Evolutionary conservation across 441 rosid genomes (phyloP).

Genomic region (Populus tomentosa): DNA sequence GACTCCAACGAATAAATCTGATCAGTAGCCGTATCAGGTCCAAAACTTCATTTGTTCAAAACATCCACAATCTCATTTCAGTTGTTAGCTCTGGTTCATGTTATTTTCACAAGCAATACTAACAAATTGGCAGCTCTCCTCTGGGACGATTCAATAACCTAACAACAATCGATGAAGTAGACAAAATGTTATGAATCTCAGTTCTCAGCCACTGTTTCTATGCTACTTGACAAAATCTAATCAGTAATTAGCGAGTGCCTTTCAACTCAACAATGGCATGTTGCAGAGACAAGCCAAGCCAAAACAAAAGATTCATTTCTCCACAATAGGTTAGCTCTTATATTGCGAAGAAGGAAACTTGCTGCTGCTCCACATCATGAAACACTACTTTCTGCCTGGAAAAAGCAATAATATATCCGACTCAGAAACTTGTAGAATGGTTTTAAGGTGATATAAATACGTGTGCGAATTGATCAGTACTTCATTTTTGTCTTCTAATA

Average conservation of each 20-base stretch:
- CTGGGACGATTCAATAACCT: background rate
- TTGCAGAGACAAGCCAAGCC: background rate
- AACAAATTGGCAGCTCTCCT: background rate
- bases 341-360: background rate
- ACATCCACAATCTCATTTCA: background rate
- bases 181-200: background rate
- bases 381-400: slow-evolving; percentile 17
- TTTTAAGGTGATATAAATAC: background rate
- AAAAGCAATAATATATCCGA: background rate
- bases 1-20: no score
- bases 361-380: background rate
- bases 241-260: background rate
- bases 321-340: background rate
- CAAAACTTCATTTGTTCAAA: no score
- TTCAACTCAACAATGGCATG: background rate
- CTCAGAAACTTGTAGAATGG: no score
- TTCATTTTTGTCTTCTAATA: background rate
- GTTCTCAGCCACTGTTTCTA: background rate
- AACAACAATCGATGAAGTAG: background rate
- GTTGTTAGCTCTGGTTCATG: background rate
- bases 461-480: background rate
- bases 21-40: no score
- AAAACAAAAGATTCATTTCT: no score
- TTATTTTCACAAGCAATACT: background rate
- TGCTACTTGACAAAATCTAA: background rate